Percentiles rank a stretch among this genome's conserved stretches.
Conservation (phyloP, 83 land plant genomes). For the Thuja plicata region DNA sequence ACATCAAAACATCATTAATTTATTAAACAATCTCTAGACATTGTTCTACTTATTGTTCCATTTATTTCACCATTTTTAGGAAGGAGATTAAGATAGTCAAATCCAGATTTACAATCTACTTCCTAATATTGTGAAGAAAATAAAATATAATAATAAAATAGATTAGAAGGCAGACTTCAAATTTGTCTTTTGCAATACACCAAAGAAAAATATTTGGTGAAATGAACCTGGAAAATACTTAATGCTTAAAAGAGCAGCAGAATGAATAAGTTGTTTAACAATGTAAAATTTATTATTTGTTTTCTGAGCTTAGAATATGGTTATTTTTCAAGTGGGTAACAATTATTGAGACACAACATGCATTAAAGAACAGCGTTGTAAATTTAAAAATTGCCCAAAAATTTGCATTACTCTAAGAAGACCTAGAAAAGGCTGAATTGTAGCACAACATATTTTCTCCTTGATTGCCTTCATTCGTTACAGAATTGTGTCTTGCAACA, state of each 20-base stretch:
- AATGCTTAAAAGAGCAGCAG: neutral
- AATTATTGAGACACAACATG: neutral
- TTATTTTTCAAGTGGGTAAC: neutral
- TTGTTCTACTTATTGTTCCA: neutral
- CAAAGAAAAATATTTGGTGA: neutral
- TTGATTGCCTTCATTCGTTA: neutral
- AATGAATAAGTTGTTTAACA: constrained; percentile 1
- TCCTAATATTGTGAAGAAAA: neutral
- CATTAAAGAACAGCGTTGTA: neutral
- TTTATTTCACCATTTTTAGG: neutral
- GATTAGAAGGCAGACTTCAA: neutral
- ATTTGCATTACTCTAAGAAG: neutral
- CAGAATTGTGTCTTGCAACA: neutral
- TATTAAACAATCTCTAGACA: neutral
- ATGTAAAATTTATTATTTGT: neutral
- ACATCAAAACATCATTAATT: neutral
- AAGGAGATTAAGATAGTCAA: neutral
- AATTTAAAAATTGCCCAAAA: neutral
- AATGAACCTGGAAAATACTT: neutral
- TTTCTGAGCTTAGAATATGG: neutral
- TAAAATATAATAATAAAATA: too few relatives aligned
- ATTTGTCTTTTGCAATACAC: neutral
- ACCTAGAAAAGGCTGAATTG: neutral
- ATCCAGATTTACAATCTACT: neutral
- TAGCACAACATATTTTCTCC: neutral